A percentile compares a stretch with the other conserved stretches of the same genome.
Conservation (phyloP, 1,139 yeast species). For the Yamadazyma buinensis region DNA sequence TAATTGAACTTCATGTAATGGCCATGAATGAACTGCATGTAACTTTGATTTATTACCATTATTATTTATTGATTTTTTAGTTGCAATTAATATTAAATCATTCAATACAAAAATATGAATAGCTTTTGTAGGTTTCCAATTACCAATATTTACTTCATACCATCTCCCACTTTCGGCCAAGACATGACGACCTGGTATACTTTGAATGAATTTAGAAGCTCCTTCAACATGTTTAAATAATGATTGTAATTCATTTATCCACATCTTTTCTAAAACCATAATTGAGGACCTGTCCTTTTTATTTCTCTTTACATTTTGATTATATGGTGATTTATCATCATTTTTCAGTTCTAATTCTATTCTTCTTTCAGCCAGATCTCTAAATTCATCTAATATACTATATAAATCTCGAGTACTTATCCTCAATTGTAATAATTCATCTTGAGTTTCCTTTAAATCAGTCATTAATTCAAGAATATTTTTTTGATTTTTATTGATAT, state of each 20-base stretch:
- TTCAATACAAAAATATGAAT: conserved; percentile 75
- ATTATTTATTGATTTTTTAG: conserved; percentile 44
- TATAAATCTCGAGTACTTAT: conserved; percentile 58
- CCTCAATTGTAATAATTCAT: conserved; percentile 61
- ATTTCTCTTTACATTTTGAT: conserved; percentile 9
- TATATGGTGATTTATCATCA: conserved; percentile 11
- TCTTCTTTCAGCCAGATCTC: conserved; percentile 63
- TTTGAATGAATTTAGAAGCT: conserved; percentile 75
- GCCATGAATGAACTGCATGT: conserved; percentile 80
- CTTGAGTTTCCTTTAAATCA: conserved; percentile 60
- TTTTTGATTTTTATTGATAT: conserved; percentile 68
- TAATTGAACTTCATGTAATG: conserved; percentile 60
- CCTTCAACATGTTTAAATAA: conserved; percentile 86
- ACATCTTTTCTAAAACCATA: conserved; percentile 68
- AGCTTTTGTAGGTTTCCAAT: conserved; percentile 77
- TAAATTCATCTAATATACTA: conserved; percentile 62
- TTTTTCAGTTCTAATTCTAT: conserved; percentile 39
- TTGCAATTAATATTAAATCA: conserved; percentile 74
- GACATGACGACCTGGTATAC: conserved; percentile 78
- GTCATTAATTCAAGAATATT: conserved; percentile 67
- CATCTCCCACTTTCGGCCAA: conserved; percentile 79
- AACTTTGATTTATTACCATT: conserved; percentile 31
- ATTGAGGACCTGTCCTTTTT: conserved; percentile 65
- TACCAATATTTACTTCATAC: conserved; percentile 84
- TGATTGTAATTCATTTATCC: conserved; percentile 72